Percentiles rank a stretch among this genome's conserved stretches.
Conservation (phyloP, 768 basidiomycete genomes). For the Mycena indigotica region DNA sequence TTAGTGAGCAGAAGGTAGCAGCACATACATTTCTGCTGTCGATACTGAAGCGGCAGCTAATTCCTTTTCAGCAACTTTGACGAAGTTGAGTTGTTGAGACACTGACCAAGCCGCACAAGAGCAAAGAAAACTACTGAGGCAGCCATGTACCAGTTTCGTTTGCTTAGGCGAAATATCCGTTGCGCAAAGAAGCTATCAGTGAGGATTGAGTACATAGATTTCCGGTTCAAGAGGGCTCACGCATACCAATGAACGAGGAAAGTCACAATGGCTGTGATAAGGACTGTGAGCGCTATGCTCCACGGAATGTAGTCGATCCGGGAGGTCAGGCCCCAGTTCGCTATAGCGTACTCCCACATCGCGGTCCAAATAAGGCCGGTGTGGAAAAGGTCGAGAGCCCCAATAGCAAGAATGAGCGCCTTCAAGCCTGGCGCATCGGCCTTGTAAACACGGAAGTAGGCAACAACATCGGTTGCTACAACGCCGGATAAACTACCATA, state of each 20-base stretch:
- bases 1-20: not conserved
- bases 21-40: slow-evolving; percentile 12
- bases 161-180: slow-evolving; percentile 28
- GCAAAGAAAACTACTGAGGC: slow-evolving; percentile 38
- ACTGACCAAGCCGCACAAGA: slow-evolving; percentile 33
- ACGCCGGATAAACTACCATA: no score
- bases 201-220: not conserved
- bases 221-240: no score
- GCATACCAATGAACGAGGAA: slow-evolving; percentile 54
- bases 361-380: slow-evolving; percentile 42
- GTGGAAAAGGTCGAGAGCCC: slow-evolving; percentile 41
- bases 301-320: slow-evolving; percentile 47
- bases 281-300: slow-evolving; percentile 40
- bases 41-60: slow-evolving; percentile 19
- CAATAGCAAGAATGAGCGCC: slow-evolving; percentile 36
- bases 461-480: slow-evolving; percentile 40
- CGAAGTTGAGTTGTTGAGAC: not conserved
- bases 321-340: slow-evolving; percentile 40
- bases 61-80: no score
- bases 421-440: slow-evolving; percentile 33
- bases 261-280: slow-evolving; percentile 45
- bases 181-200: slow-evolving; percentile 6
- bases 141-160: slow-evolving; percentile 37
- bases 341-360: slow-evolving; percentile 48
- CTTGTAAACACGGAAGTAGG: slow-evolving; percentile 43